Evolutionary conservation across 805 yeast species (phyloP).

Genomic region (Pichia pseudocactophila): DNA sequence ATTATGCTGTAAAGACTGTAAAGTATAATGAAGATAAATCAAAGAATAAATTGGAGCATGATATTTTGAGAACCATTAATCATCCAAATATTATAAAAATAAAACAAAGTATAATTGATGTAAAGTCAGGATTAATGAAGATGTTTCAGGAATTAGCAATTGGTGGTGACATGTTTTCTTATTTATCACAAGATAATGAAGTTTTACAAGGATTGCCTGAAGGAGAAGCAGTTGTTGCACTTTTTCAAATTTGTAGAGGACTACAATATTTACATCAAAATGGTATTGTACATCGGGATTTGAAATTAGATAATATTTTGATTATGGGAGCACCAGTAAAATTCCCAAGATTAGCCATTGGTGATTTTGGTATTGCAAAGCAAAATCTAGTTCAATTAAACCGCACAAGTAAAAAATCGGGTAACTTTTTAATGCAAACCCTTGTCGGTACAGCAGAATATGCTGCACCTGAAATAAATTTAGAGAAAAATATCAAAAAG

Average conservation of each 20-base stretch:
- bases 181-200: conserved; percentile 58
- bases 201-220: conserved; percentile 38
- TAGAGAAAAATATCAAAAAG: conserved; percentile 13
- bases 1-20: conserved; percentile 43
- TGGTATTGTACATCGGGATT: conserved; percentile 56
- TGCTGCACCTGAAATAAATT: conserved; percentile 63
- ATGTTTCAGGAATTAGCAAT: conserved; percentile 91
- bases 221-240: conserved; percentile 42
- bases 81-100: conserved; percentile 88
- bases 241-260: conserved; percentile 50
- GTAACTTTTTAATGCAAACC: conserved; percentile 19
- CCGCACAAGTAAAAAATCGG: conserved; percentile 5
- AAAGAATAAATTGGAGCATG: conserved; percentile 32
- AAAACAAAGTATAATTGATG: conserved; percentile 61
- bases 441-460: conserved; percentile 50
- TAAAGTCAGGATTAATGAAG: conserved; percentile 74
- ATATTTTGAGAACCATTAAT: conserved; percentile 51
- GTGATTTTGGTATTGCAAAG: conserved; percentile 57
- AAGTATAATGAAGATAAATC: conserved; percentile 17
- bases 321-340: conserved; percentile 45
- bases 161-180: conserved; percentile 92
- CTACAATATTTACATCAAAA: conserved; percentile 43
- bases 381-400: conserved; percentile 8
- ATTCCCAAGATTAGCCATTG: conserved; percentile 45
- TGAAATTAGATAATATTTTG: conserved; percentile 60